Evolutionary conservation across 768 basidiomycete genomes (phyloP).

Genomic region (Mycena kentingensis): DNA sequence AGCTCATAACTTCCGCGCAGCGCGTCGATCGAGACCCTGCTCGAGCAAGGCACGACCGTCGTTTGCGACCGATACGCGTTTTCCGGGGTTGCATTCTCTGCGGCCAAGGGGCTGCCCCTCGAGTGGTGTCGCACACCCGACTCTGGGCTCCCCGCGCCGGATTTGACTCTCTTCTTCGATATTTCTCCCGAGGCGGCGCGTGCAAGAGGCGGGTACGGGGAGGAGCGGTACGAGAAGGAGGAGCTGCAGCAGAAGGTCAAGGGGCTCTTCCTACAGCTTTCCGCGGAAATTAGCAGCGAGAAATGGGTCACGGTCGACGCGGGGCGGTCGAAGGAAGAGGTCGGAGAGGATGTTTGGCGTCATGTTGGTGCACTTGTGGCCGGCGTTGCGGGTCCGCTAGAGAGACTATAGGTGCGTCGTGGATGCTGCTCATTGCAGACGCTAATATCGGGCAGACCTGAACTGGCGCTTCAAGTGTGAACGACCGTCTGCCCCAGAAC

Average conservation of each 20-base stretch:
- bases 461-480: too few species aligned
- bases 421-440: too few species aligned
- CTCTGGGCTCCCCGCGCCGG: constrained; percentile 84
- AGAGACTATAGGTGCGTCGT: constrained; percentile 54
- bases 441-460: too few species aligned
- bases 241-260: constrained; percentile 73
- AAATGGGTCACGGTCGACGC: constrained; percentile 65
- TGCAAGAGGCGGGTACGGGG: constrained; percentile 77
- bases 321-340: constrained; percentile 47
- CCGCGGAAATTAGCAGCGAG: constrained; percentile 45
- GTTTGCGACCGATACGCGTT: constrained; percentile 96
- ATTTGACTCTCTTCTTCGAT: constrained; percentile 85
- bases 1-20: constrained; percentile 34
- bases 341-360: constrained; percentile 59
- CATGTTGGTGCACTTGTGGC: constrained; percentile 45
- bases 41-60: constrained; percentile 68
- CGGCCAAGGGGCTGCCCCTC: constrained; percentile 67
- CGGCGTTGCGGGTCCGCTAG: constrained; percentile 44
- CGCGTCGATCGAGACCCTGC: constrained; percentile 57
- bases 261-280: constrained; percentile 58
- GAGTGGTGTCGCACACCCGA: constrained; percentile 89
- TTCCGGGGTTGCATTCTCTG: constrained; percentile 91
- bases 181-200: constrained; percentile 70
- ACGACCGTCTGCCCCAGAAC: too few species aligned
- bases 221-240: constrained; percentile 83